Base-by-base conservation (phyloP, 441 rosid genomes). In the Bocquillonia castaneifolia region DNA sequence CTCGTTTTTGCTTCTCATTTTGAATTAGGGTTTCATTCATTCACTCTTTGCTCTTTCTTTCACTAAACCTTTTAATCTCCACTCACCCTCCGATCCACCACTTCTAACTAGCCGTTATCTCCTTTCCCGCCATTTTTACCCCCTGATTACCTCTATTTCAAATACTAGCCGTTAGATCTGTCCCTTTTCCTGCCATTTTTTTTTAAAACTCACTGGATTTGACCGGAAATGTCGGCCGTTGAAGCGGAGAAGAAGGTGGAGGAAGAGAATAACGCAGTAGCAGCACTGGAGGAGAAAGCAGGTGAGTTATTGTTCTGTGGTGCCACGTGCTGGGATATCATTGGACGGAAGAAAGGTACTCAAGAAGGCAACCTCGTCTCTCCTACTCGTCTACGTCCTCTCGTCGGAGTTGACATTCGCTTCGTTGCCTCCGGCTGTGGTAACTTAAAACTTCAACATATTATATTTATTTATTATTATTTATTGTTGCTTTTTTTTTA, bases 271-370 rank as follows among this genome's bases (percentile, higher is more conserved):
- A 78, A 83, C 68, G 91, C 1, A n/a, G 10, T 5, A 47, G 91
- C 7, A 47, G 23, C 22, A 47, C 9, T 83, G 12, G 69, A 45
- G 76, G 94, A 79, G 81, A 79, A 84, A 65, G 96, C 88, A 60
- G 98, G 99, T 13, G 99, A 94, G 83, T 78, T 92, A 4, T 77
- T 94, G 82, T 90, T 92, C 76, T 94, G 99, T 58, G 99, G 98
- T 13, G 86, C 82, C 59, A 90, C 98, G 32, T 73, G 83, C 70
- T 92, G 98, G 99, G 93, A 88, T 63, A 40, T 73, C 18, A 55
- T 87, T 80, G 97, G 93, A 47, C 82, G 89, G 13, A 81, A 80
- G 39, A 92, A 81, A 81, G 94, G 87, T 48, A 48, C 77, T 0
- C 66, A 73, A 63, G 98, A 92, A 50, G 86, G 89, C 59, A 94